Evolutionary conservation across 164 flowering plant species (phyloP), one percentile per base, ranked within the genome.

Genomic region (Nymphaea colorata): DNA sequence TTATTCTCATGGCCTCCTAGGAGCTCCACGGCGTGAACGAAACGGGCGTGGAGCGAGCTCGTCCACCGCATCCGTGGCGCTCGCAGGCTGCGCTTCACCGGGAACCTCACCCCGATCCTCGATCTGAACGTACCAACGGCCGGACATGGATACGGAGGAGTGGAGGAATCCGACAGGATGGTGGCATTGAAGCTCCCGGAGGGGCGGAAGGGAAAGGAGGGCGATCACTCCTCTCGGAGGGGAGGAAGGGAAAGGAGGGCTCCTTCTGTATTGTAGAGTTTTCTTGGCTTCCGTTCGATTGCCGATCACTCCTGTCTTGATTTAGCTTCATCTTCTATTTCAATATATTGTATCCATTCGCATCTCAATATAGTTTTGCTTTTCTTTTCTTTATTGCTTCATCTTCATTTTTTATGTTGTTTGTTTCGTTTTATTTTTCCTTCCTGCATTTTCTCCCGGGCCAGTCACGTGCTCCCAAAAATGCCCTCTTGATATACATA

Each of bases 11-110:
- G 98, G 75, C 98, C 98, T 74, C 98, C 97, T 66, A 94, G 71
- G 41, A 94, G 92, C 82, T 94, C 97, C 68, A 94, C 98, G 3
- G 98, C 98, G 59, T 86, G 98, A 69, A 91, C 97, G 70, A 94
- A 94, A 4, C 96, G 95, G 66, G 96, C 88, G 75, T 94, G 98
- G 62, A 94, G 95, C 1, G 91, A 84, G 12, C 87, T 88, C 10
- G 98, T 94, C 98, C 98, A 94, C 51, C 98, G 80, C 98, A 94
- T 94, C 75, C 98, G 63, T 0, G 98, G 98, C 0, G 98, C 96
- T 71, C 98, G 74, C 90, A 88, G 86, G 77, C 86, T 87, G 18
- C 96, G 76, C 64, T 86, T 94, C 0, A 85, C 64, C 6, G 96
- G 93, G 70, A 89, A 86, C 74, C 91, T 77, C 18, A 93, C 76